A percentile compares a stretch with the other conserved stretches of the same genome.
Conservation (phyloP, 495 filamentous ascomycete genomes). For the Platismatia glauca region DNA sequence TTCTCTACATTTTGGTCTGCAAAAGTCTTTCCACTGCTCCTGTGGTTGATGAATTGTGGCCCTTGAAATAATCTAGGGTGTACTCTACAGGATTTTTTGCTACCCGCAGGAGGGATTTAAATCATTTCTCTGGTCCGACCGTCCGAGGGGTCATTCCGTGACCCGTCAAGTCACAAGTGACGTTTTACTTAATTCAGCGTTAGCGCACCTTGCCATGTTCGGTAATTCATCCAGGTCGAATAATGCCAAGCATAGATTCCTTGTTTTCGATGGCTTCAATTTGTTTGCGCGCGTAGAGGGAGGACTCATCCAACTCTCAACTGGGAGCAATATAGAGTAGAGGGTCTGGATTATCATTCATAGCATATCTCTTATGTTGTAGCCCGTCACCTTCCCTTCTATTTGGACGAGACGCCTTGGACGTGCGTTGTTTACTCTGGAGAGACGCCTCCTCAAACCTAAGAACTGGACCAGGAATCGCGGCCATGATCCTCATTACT, state of each 20-base stretch:
- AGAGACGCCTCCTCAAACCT: background rate
- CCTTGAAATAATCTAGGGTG: no score
- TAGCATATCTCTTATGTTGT: background rate
- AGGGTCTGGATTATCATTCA: background rate
- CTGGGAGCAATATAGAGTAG: background rate
- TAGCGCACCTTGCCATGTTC: no score
- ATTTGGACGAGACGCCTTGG: background rate
- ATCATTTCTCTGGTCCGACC: no score
- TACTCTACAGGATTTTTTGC: no score
- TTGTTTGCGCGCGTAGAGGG: background rate
- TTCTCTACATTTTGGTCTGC: no score
- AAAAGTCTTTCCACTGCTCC: no score
- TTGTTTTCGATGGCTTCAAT: slow-evolving; percentile 1
- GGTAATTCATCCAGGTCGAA: no score
- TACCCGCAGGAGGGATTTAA: no score
- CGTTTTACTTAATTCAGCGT: no score
- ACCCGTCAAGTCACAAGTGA: no score
- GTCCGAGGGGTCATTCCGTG: no score
- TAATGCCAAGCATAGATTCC: background rate
- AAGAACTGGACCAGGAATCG: background rate
- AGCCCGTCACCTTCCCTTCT: background rate
- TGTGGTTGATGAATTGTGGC: no score
- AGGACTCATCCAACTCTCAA: background rate
- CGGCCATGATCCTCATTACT: background rate
- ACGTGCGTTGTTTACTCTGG: background rate